A percentile compares a stretch with the other conserved stretches of the same genome.
phyloP scores from a whole-genome alignment of 1,284 basidiomycete genomes.

The Puccinia brachypodii region DNA sequence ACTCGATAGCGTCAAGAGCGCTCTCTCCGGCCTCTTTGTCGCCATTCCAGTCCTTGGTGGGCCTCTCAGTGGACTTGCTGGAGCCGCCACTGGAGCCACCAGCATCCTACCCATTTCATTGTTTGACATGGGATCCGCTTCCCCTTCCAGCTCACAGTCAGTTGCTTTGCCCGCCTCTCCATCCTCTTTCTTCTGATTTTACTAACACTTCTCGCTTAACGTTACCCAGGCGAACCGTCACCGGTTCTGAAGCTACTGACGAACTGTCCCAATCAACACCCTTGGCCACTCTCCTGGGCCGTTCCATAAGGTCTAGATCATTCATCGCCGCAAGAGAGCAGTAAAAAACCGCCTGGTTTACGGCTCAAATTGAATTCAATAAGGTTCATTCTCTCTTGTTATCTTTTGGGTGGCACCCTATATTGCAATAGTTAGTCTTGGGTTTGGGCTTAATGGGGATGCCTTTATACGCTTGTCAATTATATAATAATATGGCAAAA shows the following conservation, averaged over 20 bases:
- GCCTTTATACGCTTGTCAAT: no score
- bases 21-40: not conserved
- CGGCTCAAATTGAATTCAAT: no score
- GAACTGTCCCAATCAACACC: not conserved
- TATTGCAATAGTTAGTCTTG: no score
- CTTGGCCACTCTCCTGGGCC: not conserved
- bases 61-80: not conserved
- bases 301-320: not conserved
- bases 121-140: not conserved
- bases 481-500: no score
- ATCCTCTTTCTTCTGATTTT: not conserved
- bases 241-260: not conserved
- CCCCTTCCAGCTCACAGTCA: not conserved
- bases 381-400: no score
- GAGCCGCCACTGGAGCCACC: not conserved
- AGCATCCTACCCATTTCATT: not conserved
- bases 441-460: no score
- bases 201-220: not conserved
- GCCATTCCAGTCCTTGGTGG: not conserved
- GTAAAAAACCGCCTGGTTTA: no score
- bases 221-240: not conserved
- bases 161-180: not conserved
- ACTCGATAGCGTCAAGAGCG: not conserved
- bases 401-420: no score
- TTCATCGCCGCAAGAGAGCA: constrained; percentile 7